Percentiles rank a stretch among this genome's conserved stretches.
Conservation (phyloP, 345 rosid genomes). For the Hibiscus syriacus region DNA sequence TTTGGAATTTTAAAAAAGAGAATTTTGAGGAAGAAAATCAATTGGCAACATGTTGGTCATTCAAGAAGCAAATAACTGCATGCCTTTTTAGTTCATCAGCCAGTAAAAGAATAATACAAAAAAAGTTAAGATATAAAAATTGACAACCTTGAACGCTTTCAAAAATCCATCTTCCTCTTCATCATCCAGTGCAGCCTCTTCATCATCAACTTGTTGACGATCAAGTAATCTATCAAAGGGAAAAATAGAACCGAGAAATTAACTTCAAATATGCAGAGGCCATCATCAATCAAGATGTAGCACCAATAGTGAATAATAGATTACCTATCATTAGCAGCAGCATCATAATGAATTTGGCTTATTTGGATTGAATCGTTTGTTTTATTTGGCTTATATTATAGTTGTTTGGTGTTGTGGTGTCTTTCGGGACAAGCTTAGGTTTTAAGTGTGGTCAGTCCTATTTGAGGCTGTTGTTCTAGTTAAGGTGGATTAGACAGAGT, state of each 20-base stretch:
- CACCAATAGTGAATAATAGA: constrained; percentile 9
- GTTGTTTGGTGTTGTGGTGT: too few relatives aligned
- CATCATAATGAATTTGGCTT: too few relatives aligned
- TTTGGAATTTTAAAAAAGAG: background rate
- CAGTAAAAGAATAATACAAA: background rate
- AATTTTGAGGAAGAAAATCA: background rate
- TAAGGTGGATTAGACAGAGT: too few relatives aligned
- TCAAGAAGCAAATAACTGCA: background rate
- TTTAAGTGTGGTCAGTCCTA: too few relatives aligned
- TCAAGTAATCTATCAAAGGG: constrained; percentile 67
- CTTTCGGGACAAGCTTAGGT: too few relatives aligned
- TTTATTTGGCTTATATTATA: too few relatives aligned
- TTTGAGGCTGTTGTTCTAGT: too few relatives aligned
- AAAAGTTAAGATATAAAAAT: background rate
- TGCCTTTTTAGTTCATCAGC: background rate
- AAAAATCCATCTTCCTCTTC: constrained; percentile 96
- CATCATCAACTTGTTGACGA: constrained; percentile 71
- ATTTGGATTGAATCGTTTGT: too few relatives aligned
- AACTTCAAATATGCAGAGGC: background rate
- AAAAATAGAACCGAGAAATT: constrained; percentile 10
- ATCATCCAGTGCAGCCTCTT: constrained; percentile 80
- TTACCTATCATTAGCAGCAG: constrained; percentile 84
- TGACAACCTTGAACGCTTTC: constrained; percentile 85
- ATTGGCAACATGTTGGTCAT: background rate
- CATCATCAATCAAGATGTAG: background rate